These are phyloP conservation scores for Danielozyma ontarioensis DNA, from an alignment of 805 yeast species.

Conservation along the genomic window DNA sequence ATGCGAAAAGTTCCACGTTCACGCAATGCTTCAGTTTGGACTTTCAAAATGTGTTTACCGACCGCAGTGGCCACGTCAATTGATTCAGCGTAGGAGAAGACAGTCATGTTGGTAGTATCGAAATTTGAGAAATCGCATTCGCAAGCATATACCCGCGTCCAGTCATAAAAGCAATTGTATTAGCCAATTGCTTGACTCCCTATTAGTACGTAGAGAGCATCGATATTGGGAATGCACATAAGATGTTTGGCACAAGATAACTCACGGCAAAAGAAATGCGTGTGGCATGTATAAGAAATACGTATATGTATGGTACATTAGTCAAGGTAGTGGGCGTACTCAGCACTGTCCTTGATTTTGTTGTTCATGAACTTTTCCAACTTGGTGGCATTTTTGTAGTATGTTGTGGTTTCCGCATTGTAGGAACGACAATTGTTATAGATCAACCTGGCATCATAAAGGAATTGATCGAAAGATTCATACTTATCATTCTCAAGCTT, in stretches of 20 bases:
- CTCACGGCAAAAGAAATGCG: no score
- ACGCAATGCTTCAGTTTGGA: slow-evolving; percentile 59
- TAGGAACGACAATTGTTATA: slow-evolving; percentile 90
- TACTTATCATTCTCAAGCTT: slow-evolving; percentile 90
- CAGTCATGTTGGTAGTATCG: slow-evolving; percentile 10
- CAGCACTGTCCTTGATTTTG: slow-evolving; percentile 87
- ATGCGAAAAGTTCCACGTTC: slow-evolving; percentile 49
- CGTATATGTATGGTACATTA: no score
- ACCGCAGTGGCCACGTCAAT: slow-evolving; percentile 60
- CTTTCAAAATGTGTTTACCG: slow-evolving; percentile 54
- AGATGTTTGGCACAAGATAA: no score
- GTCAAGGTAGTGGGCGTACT: slow-evolving; percentile 78
- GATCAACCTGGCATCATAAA: slow-evolving; percentile 80
- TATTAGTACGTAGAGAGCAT: no score
- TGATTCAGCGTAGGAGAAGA: slow-evolving; percentile 50
- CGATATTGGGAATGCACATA: no score
- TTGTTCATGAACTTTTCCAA: slow-evolving; percentile 82
- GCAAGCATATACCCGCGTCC: no score
- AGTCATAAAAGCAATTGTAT: no score
- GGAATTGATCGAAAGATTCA: slow-evolving; percentile 83
- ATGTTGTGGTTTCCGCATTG: slow-evolving; percentile 91
- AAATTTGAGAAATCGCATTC: no score
- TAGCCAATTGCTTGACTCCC: no score
- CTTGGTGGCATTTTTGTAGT: slow-evolving; percentile 90
- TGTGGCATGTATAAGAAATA: no score